phyloP scores from a whole-genome alignment of 768 basidiomycete species.

The Panus rudis region DNA sequence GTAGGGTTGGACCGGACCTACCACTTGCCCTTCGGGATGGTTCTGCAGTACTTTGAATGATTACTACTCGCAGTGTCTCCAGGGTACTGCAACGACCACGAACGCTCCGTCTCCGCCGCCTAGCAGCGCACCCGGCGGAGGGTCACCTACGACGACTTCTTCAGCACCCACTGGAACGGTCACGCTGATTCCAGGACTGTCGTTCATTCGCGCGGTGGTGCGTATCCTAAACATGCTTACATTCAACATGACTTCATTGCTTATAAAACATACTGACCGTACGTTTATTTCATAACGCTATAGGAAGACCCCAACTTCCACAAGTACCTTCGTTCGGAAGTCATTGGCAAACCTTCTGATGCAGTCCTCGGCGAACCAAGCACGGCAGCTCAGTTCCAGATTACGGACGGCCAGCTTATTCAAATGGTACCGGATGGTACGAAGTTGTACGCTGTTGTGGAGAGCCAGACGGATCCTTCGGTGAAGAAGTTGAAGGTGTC shows the following conservation, averaged over 20 bases:
- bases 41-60: constrained; percentile 36
- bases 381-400: constrained; percentile 51
- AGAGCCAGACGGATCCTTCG: constrained; percentile 36
- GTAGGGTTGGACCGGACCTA: constrained; percentile 44
- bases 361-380: constrained; percentile 47
- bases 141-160: constrained; percentile 16
- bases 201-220: constrained; percentile 54
- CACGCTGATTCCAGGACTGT: constrained; percentile 42
- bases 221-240: constrained; percentile 12
- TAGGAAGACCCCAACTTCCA: constrained; percentile 56
- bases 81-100: constrained; percentile 28
- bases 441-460: constrained; percentile 44
- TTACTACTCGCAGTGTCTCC: constrained; percentile 51
- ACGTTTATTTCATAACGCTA: no score
- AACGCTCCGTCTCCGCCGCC: constrained; percentile 10
- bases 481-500: constrained; percentile 42
- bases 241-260: background rate
- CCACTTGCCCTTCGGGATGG: constrained; percentile 40
- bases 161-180: constrained; percentile 23
- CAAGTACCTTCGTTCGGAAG: constrained; percentile 51
- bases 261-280: background rate
- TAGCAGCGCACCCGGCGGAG: constrained; percentile 13
- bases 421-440: constrained; percentile 36
- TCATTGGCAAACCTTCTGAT: constrained; percentile 31
- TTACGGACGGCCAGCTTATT: constrained; percentile 47